These are phyloP conservation scores for Diaporthe vexans DNA, from an alignment of 2,329 filamentous ascomycete species.

Conservation along the genomic window DNA sequence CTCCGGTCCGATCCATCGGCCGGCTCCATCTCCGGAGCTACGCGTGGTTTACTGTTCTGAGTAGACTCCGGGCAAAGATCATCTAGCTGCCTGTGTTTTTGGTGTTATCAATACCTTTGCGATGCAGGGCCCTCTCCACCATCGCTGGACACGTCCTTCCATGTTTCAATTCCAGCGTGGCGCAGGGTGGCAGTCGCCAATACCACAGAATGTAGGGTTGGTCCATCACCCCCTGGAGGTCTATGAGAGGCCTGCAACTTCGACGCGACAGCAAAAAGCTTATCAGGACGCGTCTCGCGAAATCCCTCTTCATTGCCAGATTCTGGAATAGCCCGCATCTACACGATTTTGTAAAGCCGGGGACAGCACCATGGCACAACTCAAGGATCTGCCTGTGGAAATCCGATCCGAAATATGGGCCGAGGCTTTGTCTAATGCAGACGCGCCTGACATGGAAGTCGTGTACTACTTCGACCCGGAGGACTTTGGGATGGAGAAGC, in stretches of 20 bases:
- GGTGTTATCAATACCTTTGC: too few relatives aligned
- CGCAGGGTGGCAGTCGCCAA: background rate
- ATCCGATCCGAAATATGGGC: constrained; percentile 11
- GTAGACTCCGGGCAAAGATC: background rate
- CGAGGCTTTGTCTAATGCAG: background rate
- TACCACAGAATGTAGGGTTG: background rate
- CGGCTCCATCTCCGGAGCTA: background rate
- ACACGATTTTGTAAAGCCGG: background rate
- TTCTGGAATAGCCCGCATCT: background rate
- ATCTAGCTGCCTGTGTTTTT: background rate
- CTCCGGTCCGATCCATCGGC: background rate
- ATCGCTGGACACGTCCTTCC: background rate
- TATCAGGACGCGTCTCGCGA: constrained; percentile 9
- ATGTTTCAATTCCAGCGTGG: background rate
- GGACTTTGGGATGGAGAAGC: background rate
- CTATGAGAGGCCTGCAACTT: background rate
- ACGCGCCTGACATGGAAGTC: background rate
- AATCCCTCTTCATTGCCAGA: background rate
- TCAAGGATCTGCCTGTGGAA: constrained; percentile 21
- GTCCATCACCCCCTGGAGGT: background rate
- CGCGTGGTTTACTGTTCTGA: background rate
- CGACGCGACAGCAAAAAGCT: constrained; percentile 14
- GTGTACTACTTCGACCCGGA: constrained; percentile 21
- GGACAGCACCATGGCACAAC: background rate
- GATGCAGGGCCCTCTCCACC: background rate